A percentile compares a stretch with the other conserved stretches of the same genome.
phyloP scores from a whole-genome alignment of 2,329 filamentous ascomycete genomes.

The Thielaviopsis musarum region DNA sequence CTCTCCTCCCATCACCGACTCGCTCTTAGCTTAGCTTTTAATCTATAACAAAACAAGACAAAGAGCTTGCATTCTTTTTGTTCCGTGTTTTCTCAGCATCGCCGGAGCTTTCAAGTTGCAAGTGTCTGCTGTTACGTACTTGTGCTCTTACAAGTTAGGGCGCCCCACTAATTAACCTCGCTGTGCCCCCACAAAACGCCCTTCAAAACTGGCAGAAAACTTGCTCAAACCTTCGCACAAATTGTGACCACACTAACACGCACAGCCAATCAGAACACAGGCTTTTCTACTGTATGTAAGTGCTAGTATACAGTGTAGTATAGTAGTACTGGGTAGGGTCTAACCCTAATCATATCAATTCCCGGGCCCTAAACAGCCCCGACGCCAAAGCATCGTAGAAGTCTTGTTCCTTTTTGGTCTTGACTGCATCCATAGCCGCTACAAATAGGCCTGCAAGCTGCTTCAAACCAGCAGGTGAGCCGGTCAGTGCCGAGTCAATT shows the following conservation, averaged over 20 bases:
- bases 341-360: not conserved
- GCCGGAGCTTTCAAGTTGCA: too few species aligned
- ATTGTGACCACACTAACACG: not conserved
- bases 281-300: too few species aligned
- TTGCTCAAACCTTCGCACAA: conserved; percentile 33
- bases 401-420: not conserved
- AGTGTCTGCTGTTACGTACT: not conserved
- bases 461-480: not conserved
- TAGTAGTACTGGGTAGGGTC: not conserved
- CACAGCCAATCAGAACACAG: conserved; percentile 2
- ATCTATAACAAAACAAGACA: not conserved
- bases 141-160: too few species aligned
- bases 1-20: not conserved
- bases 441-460: not conserved
- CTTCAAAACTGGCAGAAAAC: conserved; percentile 20
- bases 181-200: not conserved
- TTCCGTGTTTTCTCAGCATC: not conserved
- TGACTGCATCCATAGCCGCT: not conserved
- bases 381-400: not conserved
- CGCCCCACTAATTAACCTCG: not conserved
- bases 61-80: not conserved
- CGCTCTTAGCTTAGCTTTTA: not conserved
- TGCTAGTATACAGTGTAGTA: not conserved
- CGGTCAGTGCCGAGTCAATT: not conserved
- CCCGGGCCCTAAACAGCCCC: not conserved